Base-by-base conservation (phyloP, 2,329 filamentous ascomycete genomes). In the Penicillium decumbens region DNA sequence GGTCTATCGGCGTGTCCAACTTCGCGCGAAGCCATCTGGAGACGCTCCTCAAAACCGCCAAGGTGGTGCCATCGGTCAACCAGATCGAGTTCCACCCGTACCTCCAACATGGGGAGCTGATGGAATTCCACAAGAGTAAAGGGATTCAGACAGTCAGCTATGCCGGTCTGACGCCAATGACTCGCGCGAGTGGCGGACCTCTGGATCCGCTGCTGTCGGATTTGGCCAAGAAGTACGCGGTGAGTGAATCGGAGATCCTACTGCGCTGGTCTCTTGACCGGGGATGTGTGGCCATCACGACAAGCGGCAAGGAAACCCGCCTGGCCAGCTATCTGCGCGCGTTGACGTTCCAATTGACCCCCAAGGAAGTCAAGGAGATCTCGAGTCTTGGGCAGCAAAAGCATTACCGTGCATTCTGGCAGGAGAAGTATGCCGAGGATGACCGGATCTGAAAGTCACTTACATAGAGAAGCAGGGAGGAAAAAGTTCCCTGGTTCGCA, bases 1-100 rank as follows among this genome's bases (percentile, higher is more conserved):
- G 77, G 46, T 79, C 78, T 6, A 85, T 85, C 53, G 82, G 82
- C 20, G 81, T 85, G 20, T 83, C 79, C 47, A 85, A 82, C 65
- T 85, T 77, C 65, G 66, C 79, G 5, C 73, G 77, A 23, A 63
- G 69, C 20, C 77, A 85, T 50, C 70, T 85, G 15, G 74, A 81
- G 40, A 73, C 75, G 9, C 75, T 79, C 18, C 68, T 76, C 30
- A 62, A 72, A 50, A 73, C 70, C 0, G 74, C 74, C 13, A 70
- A 63, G 33, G 64, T 72, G 6, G 61, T 63, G 3, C 76, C 76
- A 3, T 66, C 63, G 3, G 58, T 67, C 44, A 68, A 69, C 43
- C 66, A 69, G 53, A 65, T 68, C 23, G 65, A 69, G 51, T 66
- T 58, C 18, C 65, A 79, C 55, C 73, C 75, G 3, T 77, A 77